A percentile compares a stretch with the other conserved stretches of the same genome.
Evolutionary conservation across 805 yeast genomes (phyloP).

Genomic region (Yarrowia deformans): DNA sequence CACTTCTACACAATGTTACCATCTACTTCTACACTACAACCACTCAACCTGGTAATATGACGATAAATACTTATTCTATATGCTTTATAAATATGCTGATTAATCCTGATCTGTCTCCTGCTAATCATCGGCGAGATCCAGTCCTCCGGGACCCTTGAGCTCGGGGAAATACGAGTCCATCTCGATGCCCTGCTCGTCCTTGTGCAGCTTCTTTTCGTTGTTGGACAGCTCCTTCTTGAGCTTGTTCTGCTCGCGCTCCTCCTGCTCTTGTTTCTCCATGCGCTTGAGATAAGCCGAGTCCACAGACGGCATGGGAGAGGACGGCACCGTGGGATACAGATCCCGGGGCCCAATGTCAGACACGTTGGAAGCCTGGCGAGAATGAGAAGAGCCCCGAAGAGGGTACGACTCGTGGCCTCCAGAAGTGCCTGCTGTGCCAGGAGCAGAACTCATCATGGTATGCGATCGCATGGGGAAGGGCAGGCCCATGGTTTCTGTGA

Average conservation of each 20-base stretch:
- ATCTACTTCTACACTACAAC: no score
- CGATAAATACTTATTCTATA: slow-evolving; percentile 20
- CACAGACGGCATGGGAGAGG: slow-evolving; percentile 36
- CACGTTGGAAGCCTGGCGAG: not conserved
- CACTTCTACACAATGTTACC: no score
- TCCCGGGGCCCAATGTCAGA: slow-evolving; percentile 1
- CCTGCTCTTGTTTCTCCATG: slow-evolving; percentile 19
- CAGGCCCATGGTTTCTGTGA: slow-evolving; percentile 34
- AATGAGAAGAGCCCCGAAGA: slow-evolving; percentile 14
- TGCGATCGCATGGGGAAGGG: slow-evolving; percentile 29
- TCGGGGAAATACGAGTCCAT: slow-evolving; percentile 19
- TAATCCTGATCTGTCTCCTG: not conserved
- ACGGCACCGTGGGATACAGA: slow-evolving; percentile 9
- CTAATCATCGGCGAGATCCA: not conserved
- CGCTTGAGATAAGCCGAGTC: slow-evolving; percentile 13
- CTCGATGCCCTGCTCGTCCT: slow-evolving; percentile 30
- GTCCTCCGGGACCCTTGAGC: slow-evolving; percentile 10
- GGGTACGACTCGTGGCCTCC: slow-evolving; percentile 10
- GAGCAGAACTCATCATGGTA: slow-evolving; percentile 10
- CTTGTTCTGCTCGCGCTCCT: slow-evolving; percentile 10
- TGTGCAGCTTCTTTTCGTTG: slow-evolving; percentile 8
- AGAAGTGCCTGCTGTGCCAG: not conserved
- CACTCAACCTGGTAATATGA: not conserved
- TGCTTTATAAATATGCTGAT: slow-evolving; percentile 29
- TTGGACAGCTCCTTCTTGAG: not conserved